Percentiles rank a stretch among this genome's conserved stretches.
phyloP scores from a whole-genome alignment of 495 filamentous ascomycete genomes.

The Penicillium coffeae region DNA sequence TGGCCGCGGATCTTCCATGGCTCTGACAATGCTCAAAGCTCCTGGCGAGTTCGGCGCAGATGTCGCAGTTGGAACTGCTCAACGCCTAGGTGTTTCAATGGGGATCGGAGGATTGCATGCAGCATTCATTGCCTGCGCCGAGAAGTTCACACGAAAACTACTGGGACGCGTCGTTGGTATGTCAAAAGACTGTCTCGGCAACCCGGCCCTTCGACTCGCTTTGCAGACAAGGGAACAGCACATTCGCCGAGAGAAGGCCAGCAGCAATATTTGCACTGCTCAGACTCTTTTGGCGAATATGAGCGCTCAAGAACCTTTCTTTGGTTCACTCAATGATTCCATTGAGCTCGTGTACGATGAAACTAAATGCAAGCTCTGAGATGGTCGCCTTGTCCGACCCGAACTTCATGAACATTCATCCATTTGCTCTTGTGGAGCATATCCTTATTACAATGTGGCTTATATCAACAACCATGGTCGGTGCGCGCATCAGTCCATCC shows the following conservation, averaged over 20 bases:
- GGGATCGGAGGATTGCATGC: slow-evolving; percentile 95
- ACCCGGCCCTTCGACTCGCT: slow-evolving; percentile 77
- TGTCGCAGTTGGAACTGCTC: slow-evolving; percentile 92
- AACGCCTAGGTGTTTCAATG: slow-evolving; percentile 90
- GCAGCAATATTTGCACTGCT: slow-evolving; percentile 97
- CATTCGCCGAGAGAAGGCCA: slow-evolving; percentile 95
- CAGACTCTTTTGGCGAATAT: slow-evolving; percentile 96
- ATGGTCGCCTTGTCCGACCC: slow-evolving; percentile 94
- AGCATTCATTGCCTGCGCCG: slow-evolving; percentile 90
- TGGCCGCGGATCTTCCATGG: slow-evolving; percentile 89
- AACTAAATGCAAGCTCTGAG: slow-evolving; percentile 93
- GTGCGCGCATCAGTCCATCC: slow-evolving; percentile 98
- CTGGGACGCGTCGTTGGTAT: slow-evolving; percentile 90
- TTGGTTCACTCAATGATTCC: slow-evolving; percentile 98
- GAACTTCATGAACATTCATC: slow-evolving; percentile 91
- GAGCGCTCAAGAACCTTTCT: slow-evolving; percentile 90
- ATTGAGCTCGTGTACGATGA: slow-evolving; percentile 99
- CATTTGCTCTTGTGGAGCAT: too few relatives aligned
- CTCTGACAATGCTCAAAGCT: slow-evolving; percentile 83
- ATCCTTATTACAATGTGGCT: slow-evolving; percentile 81
- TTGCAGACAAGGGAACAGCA: slow-evolving; percentile 96
- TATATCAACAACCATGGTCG: slow-evolving; percentile 87
- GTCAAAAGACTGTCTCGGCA: slow-evolving; percentile 85
- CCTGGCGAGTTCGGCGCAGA: slow-evolving; percentile 98
- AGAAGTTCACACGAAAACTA: slow-evolving; percentile 94